A percentile compares a stretch with the other conserved stretches of the same genome.
phyloP scores from a whole-genome alignment of 1,284 basidiomycete species.

The Pseudozyma tsukubaensis region DNA sequence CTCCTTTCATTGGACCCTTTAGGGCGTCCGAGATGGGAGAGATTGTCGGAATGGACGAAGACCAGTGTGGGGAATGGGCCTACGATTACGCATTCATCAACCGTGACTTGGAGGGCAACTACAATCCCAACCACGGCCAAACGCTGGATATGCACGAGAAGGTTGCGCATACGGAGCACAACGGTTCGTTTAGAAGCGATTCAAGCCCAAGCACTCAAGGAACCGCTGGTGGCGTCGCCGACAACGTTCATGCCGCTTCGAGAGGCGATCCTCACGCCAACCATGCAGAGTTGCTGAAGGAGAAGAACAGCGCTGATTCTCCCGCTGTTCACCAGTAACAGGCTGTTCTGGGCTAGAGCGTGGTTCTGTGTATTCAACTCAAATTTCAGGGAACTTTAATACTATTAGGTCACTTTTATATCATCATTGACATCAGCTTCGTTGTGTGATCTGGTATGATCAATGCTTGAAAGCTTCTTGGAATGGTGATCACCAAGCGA shows the following conservation, averaged over 20 bases:
- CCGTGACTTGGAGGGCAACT: conserved; percentile 62
- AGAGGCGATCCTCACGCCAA: no score
- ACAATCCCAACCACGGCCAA: conserved; percentile 50
- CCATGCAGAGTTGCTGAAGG: no score
- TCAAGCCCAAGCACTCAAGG: conserved; percentile 19
- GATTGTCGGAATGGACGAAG: conserved; percentile 84
- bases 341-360: no score
- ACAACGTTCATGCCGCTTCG: conserved; percentile 2
- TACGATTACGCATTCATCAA: conserved; percentile 64
- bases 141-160: conserved; percentile 54
- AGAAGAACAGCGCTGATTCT: no score
- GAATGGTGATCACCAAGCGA: no score
- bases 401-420: no score
- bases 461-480: no score
- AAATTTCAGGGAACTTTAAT: no score
- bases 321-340: no score
- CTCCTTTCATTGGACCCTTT: conserved; percentile 79
- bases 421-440: no score
- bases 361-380: no score
- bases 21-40: conserved; percentile 81
- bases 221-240: conserved; percentile 4
- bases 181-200: conserved; percentile 19
- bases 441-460: no score
- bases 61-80: conserved; percentile 74
- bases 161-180: conserved; percentile 30